Evolutionary conservation across 2,329 filamentous ascomycete genomes (phyloP), one percentile per base, ranked within the genome.

Genomic region (Fusarium dlaminii): DNA sequence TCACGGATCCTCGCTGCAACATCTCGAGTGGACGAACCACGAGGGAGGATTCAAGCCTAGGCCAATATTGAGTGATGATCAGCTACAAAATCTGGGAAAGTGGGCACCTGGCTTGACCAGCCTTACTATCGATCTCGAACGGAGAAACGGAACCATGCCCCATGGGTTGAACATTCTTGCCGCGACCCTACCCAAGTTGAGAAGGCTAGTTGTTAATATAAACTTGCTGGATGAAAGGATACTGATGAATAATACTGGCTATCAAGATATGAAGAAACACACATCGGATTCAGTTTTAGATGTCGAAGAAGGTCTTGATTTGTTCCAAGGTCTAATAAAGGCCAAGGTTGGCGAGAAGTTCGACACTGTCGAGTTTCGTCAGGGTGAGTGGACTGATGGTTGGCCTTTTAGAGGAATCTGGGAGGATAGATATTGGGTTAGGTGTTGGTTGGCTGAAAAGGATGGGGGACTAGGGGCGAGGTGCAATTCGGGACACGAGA

Each of bases 11-110:
- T 52, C 63, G 2, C 40, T 74, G 15, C 54, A 37, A 3, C 13
- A 66, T 6, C 43, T 74, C 1, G 46, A 63, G 13, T 74, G 70
- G 72, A 72, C 64, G 6, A 74, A 60, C 20, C 9, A 40, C 4
- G 70, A 74, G 27, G 1, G 27, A 5, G 30, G 12, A 6, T 24
- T 12, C 7, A 17, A 48, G 1, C 55, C 45, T 4, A 70, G 67
- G 10, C 51, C 70, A 6, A 48, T 32, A 2, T 17, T 68, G 8
- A 66, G 63, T 1, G 32, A 36, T 0, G 14, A 49, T 8, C 72
- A 74, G 20, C 39, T 74, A 1, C 45, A 13, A 8, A 36, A 18
- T 6, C 8, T 74, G 3, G 57, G 68, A 0, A 8, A 39, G 5
- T 63, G 60, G 68, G 57, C 63, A 2, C 70, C 71, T 1, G 29